A percentile compares a stretch with the other conserved stretches of the same genome.
phyloP scores from a whole-genome alignment of 768 basidiomycete species.

The Phlegmacium glaucopus region DNA sequence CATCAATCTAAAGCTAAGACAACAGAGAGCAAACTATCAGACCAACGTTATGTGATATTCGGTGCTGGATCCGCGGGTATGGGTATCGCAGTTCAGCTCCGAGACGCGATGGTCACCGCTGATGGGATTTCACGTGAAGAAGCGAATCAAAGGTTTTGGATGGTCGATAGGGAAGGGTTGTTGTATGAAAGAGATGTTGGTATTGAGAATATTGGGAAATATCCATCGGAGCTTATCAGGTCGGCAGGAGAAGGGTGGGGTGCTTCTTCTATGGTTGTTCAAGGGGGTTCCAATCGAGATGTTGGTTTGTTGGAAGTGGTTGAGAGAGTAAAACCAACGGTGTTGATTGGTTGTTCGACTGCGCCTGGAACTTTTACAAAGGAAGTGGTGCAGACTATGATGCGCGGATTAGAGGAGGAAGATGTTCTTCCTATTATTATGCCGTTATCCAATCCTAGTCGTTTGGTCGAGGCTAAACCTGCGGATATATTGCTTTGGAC shows the following conservation, averaged over 20 bases:
- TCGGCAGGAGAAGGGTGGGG: constrained; percentile 38
- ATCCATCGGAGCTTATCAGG: constrained; percentile 52
- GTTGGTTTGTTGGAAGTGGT: constrained; percentile 66
- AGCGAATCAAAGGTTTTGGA: constrained; percentile 65
- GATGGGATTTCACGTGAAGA: constrained; percentile 51
- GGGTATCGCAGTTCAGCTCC: constrained; percentile 73
- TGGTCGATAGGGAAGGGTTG: constrained; percentile 56
- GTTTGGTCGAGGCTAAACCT: constrained; percentile 72
- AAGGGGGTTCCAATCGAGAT: constrained; percentile 28
- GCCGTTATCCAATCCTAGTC: constrained; percentile 80
- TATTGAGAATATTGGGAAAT: constrained; percentile 35
- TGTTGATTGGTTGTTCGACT: constrained; percentile 84
- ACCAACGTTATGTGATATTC: constrained; percentile 76
- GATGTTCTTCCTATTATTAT: constrained; percentile 79
- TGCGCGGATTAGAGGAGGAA: constrained; percentile 38
- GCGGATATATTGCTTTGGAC: constrained; percentile 77
- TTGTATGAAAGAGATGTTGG: constrained; percentile 23
- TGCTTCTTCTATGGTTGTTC: background rate
- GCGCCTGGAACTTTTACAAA: constrained; percentile 74
- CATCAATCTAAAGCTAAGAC: no score
- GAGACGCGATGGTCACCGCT: constrained; percentile 66
- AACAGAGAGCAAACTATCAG: constrained; percentile 40
- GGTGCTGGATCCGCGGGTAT: constrained; percentile 83
- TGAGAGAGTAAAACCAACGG: constrained; percentile 70
- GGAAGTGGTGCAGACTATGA: constrained; percentile 68